Base-by-base conservation (phyloP, 2,329 filamentous ascomycete genomes). In the Ascochyta lentis region DNA sequence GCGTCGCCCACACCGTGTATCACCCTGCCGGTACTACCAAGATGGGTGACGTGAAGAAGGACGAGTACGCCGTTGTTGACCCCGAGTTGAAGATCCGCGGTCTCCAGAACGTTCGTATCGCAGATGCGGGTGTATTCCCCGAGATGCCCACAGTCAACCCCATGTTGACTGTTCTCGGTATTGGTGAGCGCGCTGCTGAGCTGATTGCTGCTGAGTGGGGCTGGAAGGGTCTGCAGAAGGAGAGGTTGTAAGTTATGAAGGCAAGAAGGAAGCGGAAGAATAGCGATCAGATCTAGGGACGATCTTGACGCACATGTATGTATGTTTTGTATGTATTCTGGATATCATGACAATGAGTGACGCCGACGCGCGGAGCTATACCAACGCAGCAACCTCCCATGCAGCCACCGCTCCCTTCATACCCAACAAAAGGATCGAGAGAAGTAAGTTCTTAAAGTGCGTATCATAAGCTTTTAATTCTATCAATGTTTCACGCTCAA, bases 21-120 rank as follows among this genome's bases (percentile, higher is more conserved):
- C 92, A 96, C 77, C 92, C 92, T 0, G 89, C 90, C 12, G 92
- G 92, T 48, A 96, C 92, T 16, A 95, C 91, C 51, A 92, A 92
- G 82, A 96, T 96, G 92, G 91, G 91, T 31, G 87, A 93, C 69
- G 77, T 89, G 5, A 75, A 74, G 52, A 84, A 80, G 49, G 90
- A 96, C 72, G 78, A 84, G 45, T 78, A 88, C 73, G 91, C 91
- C 5, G 92, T 96, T 19, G 92, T 96, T n/a, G 89, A 95, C 70
- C 82, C 84, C 24, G 81, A 88, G 70, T 77, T 96, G 59, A 89
- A 85, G 78, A 80, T 96, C 27, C 82, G 86, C 26, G 91, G 90
- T 0, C 77, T 96, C 61, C 85, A 86, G 79, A 86, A 85, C 27
- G 77, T 96, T 54, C 84, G 92, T 54, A 91, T 96, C 64, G 91